Conservation (phyloP, 2,329 filamentous ascomycete genomes). For the Beauveria rudraprayagi region DNA sequence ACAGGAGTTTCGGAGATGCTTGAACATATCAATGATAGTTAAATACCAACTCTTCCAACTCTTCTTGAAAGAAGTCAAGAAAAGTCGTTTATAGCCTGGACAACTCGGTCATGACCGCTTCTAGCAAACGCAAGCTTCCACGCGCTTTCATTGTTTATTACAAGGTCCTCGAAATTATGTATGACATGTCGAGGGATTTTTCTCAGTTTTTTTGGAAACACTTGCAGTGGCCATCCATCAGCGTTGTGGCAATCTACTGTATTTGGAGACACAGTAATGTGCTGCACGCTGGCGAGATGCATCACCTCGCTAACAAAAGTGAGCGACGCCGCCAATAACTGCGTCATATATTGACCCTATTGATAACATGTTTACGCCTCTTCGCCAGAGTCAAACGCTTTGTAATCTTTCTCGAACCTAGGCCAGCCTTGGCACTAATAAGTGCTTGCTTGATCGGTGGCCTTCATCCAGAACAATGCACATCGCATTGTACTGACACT, state of each 20-base stretch:
- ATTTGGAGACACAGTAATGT: constrained; percentile 55
- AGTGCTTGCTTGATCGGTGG: background rate
- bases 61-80: constrained; percentile 45
- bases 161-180: constrained; percentile 16
- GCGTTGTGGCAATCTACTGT: constrained; percentile 32
- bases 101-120: constrained; percentile 43
- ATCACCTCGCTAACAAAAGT: constrained; percentile 51
- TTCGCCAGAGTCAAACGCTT: constrained; percentile 42
- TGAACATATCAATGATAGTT: constrained; percentile 4
- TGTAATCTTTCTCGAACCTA: constrained; percentile 40
- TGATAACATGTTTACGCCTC: constrained; percentile 46
- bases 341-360: constrained; percentile 31
- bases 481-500: constrained; percentile 25
- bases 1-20: too few species aligned
- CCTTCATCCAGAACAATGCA: background rate
- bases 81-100: constrained; percentile 51
- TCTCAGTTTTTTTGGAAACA: background rate
- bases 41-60: constrained; percentile 34
- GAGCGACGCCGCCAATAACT: constrained; percentile 49
- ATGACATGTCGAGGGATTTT: too few species aligned
- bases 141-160: constrained; percentile 31
- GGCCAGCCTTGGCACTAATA: background rate
- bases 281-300: constrained; percentile 46
- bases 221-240: constrained; percentile 20
- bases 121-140: constrained; percentile 45